Evolutionary conservation across 2,329 filamentous ascomycete genomes (phyloP), one percentile per base, ranked within the genome.

Genomic region (Xylariaceae sp.): DNA sequence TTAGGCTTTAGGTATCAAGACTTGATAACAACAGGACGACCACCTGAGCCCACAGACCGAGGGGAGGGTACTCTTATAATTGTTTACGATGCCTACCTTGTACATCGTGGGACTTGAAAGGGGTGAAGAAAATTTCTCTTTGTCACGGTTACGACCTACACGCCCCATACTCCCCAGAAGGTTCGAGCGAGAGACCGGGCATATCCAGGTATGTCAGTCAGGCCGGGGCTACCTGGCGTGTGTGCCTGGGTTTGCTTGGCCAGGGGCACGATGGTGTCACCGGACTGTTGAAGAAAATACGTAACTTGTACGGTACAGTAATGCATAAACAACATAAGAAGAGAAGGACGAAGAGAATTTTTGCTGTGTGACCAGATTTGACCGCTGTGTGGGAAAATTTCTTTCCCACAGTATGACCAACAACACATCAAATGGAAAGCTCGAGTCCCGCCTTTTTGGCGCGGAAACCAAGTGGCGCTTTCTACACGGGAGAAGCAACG

Each of bases 91-190:
- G 11, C 21, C 7, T 24, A 24, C 21, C 11, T 24, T 24, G 21
- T 24, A 28, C 37, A 47, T 49, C 44, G 44, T 46, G 48, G 48
- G 43, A 19, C 17, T 29, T 21, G 40, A 9, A 26, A 11, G 32
- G 41, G 43, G 31, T 31, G 36, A 43, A 37, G 42, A 40, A 34
- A 27, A 40, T 47, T 45, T 46, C 51, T 50, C 50, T 56, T 56
- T 57, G 49, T 55, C 54, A 57, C 47, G 48, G 44, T 53, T 52
- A 50, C 45, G 11, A 24, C 21, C 6, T 24, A n/a, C n/a, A 11
- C 11, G 38, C 44, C 32, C 31, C 40, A 19, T 39, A 33, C 43
- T 7, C 41, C 27, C 46, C 38, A 48, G 47, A 49, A 48, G 37
- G 36, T 48, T 48, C 46, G 42, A 47, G 39, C 38, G 29, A 40